Evolutionary conservation across 2,329 filamentous ascomycete genomes (phyloP), one percentile per base, ranked within the genome.

Genomic region (Fusarium succisae): DNA sequence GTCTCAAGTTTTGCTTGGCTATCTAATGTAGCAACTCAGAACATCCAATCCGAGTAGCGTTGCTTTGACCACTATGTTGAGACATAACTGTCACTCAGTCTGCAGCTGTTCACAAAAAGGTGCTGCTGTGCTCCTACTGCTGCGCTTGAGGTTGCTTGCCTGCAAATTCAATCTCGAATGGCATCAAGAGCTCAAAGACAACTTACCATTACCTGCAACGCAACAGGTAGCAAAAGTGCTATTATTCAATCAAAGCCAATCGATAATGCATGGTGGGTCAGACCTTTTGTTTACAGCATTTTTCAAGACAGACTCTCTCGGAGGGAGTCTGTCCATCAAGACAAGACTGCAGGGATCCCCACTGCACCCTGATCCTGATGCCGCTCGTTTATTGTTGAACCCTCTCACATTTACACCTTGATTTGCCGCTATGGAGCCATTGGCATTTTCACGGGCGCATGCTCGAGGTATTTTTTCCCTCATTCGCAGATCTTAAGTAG

Each of bases 401-500:
- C 63, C 68, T 59, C 65, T 73, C 72, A 63, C 51, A 59, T 58
- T 74, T 55, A 63, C 63, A 74, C 60, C 59, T 75, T 51, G 59
- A 70, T 75, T 75, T 67, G 73, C 73, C 73, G 72, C 72, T 70
- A 74, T 74, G 72, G 72, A 73, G 56, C 72, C 72, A 75, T 73
- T 65, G 63, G 53, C 51, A 72, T 69, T 37, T 69, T 57, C 58
- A 72, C 61, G 69, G 67, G 60, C 72, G 62, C 69, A 75, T 69
- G 64, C 57, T 70, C 54, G 72, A 73, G 64, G 60, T 75, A 53
- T 58, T 75, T 73, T 39, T 72, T 60, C 59, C 45, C 32, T 60
- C 60, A 44, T 69, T 37, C 61, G 69, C 58, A 69, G 60, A 75
- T 72, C 70, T 65, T 63, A 37, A 63, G 53, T 39, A 63, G 41